A percentile compares a stretch with the other conserved stretches of the same genome.
phyloP scores from a whole-genome alignment of 768 basidiomycete genomes.

The Leccinum rimulosum region DNA sequence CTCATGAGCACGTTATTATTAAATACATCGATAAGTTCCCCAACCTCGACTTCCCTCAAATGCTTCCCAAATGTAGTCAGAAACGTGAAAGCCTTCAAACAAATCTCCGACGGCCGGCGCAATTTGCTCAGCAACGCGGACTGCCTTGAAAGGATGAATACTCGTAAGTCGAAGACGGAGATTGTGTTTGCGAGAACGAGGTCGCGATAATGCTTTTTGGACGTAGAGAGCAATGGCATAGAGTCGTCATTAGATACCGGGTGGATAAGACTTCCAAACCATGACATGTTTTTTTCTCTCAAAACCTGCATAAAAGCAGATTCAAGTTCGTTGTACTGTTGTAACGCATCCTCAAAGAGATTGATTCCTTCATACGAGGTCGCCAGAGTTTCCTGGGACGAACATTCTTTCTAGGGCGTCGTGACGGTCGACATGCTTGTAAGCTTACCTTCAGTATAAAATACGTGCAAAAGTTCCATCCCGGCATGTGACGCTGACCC shows the following conservation, averaged over 20 bases:
- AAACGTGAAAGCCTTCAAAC: slow-evolving; percentile 69
- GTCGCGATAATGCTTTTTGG: slow-evolving; percentile 84
- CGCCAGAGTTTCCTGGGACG: slow-evolving; percentile 84
- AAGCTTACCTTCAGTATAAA: slow-evolving; percentile 86
- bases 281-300: slow-evolving; percentile 81
- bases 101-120: slow-evolving; percentile 66
- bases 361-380: slow-evolving; percentile 88
- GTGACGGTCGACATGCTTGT: neutral
- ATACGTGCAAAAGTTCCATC: slow-evolving; percentile 99
- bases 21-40: slow-evolving; percentile 10
- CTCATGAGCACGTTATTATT: slow-evolving; percentile 18
- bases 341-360: slow-evolving; percentile 84
- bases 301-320: slow-evolving; percentile 71
- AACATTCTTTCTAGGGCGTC: slow-evolving; percentile 3
- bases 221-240: slow-evolving; percentile 69
- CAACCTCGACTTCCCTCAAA: slow-evolving; percentile 73
- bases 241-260: slow-evolving; percentile 73
- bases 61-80: slow-evolving; percentile 73
- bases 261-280: slow-evolving; percentile 87
- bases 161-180: slow-evolving; percentile 89
- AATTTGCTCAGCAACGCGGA: slow-evolving; percentile 71
- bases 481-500: slow-evolving; percentile 85
- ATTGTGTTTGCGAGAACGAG: slow-evolving; percentile 88
- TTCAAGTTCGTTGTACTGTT: slow-evolving; percentile 91
- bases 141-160: slow-evolving; percentile 87